Evolutionary conservation across 2,329 filamentous ascomycete species (phyloP).

Genomic region (Arthrinium phaeospermum): DNA sequence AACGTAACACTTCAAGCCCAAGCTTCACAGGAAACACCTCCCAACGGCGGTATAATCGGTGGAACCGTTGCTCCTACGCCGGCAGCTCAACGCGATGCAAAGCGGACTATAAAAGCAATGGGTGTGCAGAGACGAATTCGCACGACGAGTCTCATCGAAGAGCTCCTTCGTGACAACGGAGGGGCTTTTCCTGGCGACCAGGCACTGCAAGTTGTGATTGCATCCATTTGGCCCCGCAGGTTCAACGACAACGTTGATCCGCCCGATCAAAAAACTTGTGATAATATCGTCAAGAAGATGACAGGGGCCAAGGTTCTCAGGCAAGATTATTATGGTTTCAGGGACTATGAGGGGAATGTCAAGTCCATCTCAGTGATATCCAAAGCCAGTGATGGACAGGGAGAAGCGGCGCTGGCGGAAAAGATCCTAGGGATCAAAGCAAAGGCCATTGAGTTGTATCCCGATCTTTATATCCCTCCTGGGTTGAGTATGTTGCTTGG

Average conservation of each 20-base stretch:
- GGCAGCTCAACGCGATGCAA: neutral
- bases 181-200: slow-evolving; percentile 59
- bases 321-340: slow-evolving; percentile 16
- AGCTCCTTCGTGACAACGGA: slow-evolving; percentile 44
- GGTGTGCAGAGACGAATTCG: slow-evolving; percentile 11
- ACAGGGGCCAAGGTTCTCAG: slow-evolving; percentile 22
- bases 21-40: neutral
- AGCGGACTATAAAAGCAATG: neutral
- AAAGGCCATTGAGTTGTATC: slow-evolving; percentile 23
- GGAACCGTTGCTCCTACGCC: neutral
- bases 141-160: slow-evolving; percentile 14
- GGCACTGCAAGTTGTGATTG: slow-evolving; percentile 54
- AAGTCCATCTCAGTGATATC: slow-evolving; percentile 20
- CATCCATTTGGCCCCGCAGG: slow-evolving; percentile 46
- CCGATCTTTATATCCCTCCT: slow-evolving; percentile 23
- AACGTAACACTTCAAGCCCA: neutral
- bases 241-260: slow-evolving; percentile 42
- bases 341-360: neutral
- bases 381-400: neutral
- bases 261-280: slow-evolving; percentile 39
- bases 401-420: neutral
- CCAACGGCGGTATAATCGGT: neutral
- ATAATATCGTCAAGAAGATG: slow-evolving; percentile 36
- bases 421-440: slow-evolving; percentile 20
- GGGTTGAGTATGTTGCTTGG: slow-evolving; percentile 6